These are phyloP conservation scores for Barbatosphaeria neglecta DNA, from an alignment of 495 filamentous ascomycete genomes.

Conservation along the genomic window DNA sequence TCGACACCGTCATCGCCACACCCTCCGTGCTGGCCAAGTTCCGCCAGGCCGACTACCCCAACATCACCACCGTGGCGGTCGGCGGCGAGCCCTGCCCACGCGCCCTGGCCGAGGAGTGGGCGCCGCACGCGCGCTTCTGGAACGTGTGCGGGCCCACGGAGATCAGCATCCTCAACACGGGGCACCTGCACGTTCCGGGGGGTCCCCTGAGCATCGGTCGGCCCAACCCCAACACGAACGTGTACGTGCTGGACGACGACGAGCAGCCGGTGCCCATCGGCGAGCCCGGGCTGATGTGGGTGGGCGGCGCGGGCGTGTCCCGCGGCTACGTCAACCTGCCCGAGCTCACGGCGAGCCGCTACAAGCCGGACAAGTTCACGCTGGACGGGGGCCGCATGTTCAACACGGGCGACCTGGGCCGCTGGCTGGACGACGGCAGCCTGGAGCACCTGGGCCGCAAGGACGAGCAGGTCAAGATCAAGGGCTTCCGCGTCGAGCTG, in stretches of 20 bases:
- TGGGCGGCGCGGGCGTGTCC: slow-evolving; percentile 22
- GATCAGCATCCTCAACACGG: slow-evolving; percentile 26
- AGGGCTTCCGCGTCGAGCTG: slow-evolving; percentile 29
- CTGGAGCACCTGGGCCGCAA: slow-evolving; percentile 19
- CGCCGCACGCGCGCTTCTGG: slow-evolving; percentile 15
- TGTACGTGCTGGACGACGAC: slow-evolving; percentile 26
- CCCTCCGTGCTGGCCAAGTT: slow-evolving; percentile 20
- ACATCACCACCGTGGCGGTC: slow-evolving; percentile 20
- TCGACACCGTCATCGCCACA: slow-evolving; percentile 25
- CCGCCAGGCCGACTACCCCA: slow-evolving; percentile 17
- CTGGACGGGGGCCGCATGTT: slow-evolving; percentile 18
- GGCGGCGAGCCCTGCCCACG: slow-evolving; percentile 22
- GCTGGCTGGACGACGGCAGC: slow-evolving; percentile 20
- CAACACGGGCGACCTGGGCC: slow-evolving; percentile 23
- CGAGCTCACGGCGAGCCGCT: slow-evolving; percentile 18
- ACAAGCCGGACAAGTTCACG: slow-evolving; percentile 22
- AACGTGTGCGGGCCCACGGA: slow-evolving; percentile 30
- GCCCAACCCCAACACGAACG: slow-evolving; percentile 25
- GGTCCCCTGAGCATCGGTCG: slow-evolving; percentile 20
- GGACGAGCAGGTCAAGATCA: slow-evolving; percentile 30
- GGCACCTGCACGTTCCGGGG: slow-evolving; percentile 17
- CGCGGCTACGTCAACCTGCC: slow-evolving; percentile 24
- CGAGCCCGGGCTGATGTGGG: slow-evolving; percentile 25
- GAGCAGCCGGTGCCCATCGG: slow-evolving; percentile 20
- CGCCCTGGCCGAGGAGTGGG: slow-evolving; percentile 21